Evolutionary conservation across 306 rosid species (phyloP), one percentile per base, ranked within the genome.

Genomic region (Begonia peltatifolia): DNA sequence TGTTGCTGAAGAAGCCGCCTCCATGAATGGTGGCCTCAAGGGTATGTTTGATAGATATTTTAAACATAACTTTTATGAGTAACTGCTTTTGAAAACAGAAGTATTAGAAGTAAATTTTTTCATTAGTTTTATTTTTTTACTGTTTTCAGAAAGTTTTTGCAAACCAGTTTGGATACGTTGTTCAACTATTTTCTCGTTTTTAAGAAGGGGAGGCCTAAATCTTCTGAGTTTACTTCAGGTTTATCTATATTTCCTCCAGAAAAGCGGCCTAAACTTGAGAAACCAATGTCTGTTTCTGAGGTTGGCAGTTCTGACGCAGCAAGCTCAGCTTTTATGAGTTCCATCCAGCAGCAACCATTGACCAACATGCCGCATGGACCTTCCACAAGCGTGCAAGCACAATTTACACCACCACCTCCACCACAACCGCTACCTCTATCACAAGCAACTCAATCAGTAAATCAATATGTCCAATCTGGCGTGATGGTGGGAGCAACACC

Each of bases 1-100:
- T 54, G 94, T 79, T 18, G 94, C 96, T 47, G 96, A 87, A 79
- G 96, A 87, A 74, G 92, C 84, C 70, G 83, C 96, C 68, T 79
- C 83, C 55, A 65, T 70, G 75, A 81, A 71, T 47, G 75, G 77
- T 35, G 50, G 76, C 68, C 52, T 68, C 54, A 30, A 30, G 38
- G 38, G 38, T 30, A 30, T 30, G 38, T 30, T 30, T 30, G 38
- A 3, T 30, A 30, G 38, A 30, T 6, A 30, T 30, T 30, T 30
- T 6, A 30, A 30, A 30, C 9, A 30, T 3, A 30, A 5, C 38
- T 30, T 30, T 30, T 0, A 30, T 5, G 9, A 30, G 3, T 3
- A 30, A 30, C 38, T 30, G 38, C 0, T 30, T 30, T 30, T 30
- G 38, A 30, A 30, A 30, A 30, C 38, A 30, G 38, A 30, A 5